Conservation (phyloP, 306 rosid genomes). For the Vigna reflexopilosa region DNA sequence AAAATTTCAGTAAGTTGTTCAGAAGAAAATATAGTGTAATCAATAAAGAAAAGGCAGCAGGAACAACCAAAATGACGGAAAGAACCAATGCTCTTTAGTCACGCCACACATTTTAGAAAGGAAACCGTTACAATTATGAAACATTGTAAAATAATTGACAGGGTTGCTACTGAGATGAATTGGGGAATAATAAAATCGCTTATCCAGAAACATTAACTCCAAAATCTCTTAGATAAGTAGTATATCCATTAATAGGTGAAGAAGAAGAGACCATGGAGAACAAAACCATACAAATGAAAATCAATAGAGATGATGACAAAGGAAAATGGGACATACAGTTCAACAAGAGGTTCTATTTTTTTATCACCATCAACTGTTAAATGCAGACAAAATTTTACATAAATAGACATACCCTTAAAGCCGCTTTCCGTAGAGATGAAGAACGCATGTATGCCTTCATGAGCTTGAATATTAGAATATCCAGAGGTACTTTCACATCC, state of each 20-base stretch:
- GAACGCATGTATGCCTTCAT: constrained; percentile 79
- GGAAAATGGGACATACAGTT: constrained; percentile 1
- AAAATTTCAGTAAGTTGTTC: constrained; percentile 9
- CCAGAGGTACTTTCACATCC: constrained; percentile 69
- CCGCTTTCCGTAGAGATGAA: constrained; percentile 79
- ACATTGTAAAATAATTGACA: neutral
- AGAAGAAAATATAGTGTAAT: neutral
- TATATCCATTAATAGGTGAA: neutral
- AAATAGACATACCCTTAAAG: constrained; percentile 66
- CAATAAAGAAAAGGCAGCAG: neutral
- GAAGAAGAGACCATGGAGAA: neutral
- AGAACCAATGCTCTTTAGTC: constrained; percentile 24
- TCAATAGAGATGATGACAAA: neutral
- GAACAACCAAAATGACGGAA: neutral
- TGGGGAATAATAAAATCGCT: constrained; percentile 6
- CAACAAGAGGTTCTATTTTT: neutral
- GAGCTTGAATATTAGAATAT: constrained; percentile 72
- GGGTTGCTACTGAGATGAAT: neutral
- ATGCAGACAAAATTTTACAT: constrained; percentile 4
- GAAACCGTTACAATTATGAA: neutral
- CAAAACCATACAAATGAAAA: neutral
- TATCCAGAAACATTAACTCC: neutral
- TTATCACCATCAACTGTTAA: constrained; percentile 1
- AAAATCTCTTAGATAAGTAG: neutral
- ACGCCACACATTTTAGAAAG: neutral